Base-by-base conservation (phyloP, 2,329 filamentous ascomycete genomes). In the Fusarium irregulare region DNA sequence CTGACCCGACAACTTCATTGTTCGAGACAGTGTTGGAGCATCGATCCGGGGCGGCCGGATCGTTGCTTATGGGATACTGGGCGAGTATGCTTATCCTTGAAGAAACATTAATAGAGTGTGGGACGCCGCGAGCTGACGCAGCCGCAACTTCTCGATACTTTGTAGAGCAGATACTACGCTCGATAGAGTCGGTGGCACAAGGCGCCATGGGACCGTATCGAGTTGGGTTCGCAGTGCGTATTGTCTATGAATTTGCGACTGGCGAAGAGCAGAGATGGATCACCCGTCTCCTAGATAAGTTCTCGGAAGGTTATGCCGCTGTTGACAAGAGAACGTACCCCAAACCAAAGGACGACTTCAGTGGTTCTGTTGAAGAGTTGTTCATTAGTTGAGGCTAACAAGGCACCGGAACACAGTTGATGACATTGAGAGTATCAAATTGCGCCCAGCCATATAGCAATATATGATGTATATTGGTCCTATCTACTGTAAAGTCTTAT, bases 41-140 rank as follows among this genome's bases (percentile, higher is more conserved):
- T 56, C 56, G 70, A 27, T 73, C 75, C 28, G 65, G 71, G 4
- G 81, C 80, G 78, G 72, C 76, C 13, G 80, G 80, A 4, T 71
- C 78, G 30, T 66, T 83, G 54, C 75, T 77, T 45, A 71, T 82
- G 65, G 76, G 74, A 21, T 81, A 79, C 63, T 81, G 80, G 79
- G 78, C 80, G 9, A 79, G 77, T 40, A 72, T 80, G 72, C 71
- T 82, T n/a, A 78, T 83, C 51, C 67, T 83, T 34, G 78, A 83
- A 56, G 80, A 80, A 62, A 74, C 73, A 9, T 48, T 83, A 50
- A 74, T 76, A 21, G 75, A 78, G 55, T 82, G 80, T 58, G 71
- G 70, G 16, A 68, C 73, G 30, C 72, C 72, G 9, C 69, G 71
- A n/a, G 45, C 49, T 8, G 57, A 75, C 28, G 77, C 76, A 40